Percentiles rank a stretch among this genome's conserved stretches.
These are phyloP conservation scores for Hansenula sp. DNA, from an alignment of 1,139 yeast species.

Conservation along the genomic window DNA sequence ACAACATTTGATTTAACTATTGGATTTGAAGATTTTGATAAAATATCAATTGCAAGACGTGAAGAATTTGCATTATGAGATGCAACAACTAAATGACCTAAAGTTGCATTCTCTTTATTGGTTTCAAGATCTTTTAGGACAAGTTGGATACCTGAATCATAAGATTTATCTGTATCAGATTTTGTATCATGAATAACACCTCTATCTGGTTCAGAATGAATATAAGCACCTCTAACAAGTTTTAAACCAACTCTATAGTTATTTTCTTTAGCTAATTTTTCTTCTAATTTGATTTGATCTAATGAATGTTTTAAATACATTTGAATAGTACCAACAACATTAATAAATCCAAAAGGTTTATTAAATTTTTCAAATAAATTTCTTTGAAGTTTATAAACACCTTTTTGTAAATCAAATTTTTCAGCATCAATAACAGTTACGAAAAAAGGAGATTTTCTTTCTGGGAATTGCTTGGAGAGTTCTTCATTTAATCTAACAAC, in stretches of 20 bases:
- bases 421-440: constrained; percentile 93
- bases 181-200: constrained; percentile 70
- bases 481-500: constrained; percentile 52
- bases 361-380: constrained; percentile 74
- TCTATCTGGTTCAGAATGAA: constrained; percentile 82
- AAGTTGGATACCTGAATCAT: constrained; percentile 63
- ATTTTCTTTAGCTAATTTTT: constrained; percentile 55
- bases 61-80: constrained; percentile 86
- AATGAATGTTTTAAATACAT: constrained; percentile 79
- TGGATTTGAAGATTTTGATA: constrained; percentile 28
- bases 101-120: constrained; percentile 44
- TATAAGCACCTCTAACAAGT: constrained; percentile 96
- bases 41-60: constrained; percentile 58
- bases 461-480: constrained; percentile 51
- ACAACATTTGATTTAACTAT: constrained; percentile 61
- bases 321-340: constrained; percentile 90
- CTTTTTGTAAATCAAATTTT: constrained; percentile 80
- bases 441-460: constrained; percentile 73
- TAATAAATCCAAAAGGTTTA: constrained; percentile 48
- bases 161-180: constrained; percentile 71
- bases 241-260: constrained; percentile 81
- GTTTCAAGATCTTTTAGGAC: constrained; percentile 54
- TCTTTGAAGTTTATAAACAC: constrained; percentile 89
- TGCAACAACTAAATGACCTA: constrained; percentile 89
- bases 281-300: constrained; percentile 57